Conservation (phyloP, 2,329 filamentous ascomycete species). For the Cadophora gregata region DNA sequence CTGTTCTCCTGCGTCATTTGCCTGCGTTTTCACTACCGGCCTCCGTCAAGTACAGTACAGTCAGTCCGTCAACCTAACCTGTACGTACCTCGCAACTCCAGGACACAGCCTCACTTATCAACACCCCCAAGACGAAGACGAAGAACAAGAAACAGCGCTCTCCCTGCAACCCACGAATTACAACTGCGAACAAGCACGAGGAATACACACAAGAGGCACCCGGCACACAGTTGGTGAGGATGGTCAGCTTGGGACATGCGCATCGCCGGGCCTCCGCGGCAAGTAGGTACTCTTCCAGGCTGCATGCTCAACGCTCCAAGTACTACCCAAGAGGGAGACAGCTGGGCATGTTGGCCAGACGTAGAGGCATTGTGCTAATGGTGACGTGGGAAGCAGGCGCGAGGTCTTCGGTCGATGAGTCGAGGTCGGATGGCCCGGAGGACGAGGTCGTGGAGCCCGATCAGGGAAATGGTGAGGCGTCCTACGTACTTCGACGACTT, state of each 20-base stretch:
- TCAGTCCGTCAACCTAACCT: background rate
- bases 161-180: background rate
- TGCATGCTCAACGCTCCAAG: slow-evolving; percentile 26
- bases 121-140: slow-evolving; percentile 7
- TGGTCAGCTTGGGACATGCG: slow-evolving; percentile 50
- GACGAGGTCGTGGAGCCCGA: slow-evolving; percentile 86
- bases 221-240: slow-evolving; percentile 25
- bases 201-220: background rate
- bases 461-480: slow-evolving; percentile 83
- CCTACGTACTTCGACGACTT: background rate
- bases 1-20: slow-evolving; percentile 1
- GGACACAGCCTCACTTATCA: slow-evolving; percentile 13
- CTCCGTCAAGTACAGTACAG: background rate
- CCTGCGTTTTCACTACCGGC: background rate
- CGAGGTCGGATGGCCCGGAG: slow-evolving; percentile 54
- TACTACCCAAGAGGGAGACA: background rate
- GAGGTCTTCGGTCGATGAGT: slow-evolving; percentile 46
- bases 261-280: slow-evolving; percentile 54
- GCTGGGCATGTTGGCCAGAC: background rate
- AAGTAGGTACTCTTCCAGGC: slow-evolving; percentile 44
- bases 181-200: background rate
- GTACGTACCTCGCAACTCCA: slow-evolving; percentile 8
- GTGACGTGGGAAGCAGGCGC: slow-evolving; percentile 46
- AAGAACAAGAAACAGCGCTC: background rate
- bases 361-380: slow-evolving; percentile 17